Conservation (phyloP, 2,329 filamentous ascomycete species). For the Penicillium crustosum region DNA sequence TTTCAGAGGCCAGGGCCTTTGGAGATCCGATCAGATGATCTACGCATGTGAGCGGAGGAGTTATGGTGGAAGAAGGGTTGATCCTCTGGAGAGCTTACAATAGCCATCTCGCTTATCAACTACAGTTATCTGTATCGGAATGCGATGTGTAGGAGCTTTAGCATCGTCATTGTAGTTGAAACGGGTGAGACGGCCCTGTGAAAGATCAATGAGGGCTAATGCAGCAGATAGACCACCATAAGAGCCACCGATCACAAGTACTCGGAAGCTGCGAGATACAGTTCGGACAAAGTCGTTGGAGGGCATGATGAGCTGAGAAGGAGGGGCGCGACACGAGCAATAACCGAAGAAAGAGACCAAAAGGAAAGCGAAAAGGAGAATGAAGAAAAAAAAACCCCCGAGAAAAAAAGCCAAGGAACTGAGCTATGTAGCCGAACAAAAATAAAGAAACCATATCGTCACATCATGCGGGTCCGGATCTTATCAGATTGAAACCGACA, state of each 20-base stretch:
- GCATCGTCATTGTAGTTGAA: conserved; percentile 32
- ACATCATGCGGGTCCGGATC: conserved; percentile 7
- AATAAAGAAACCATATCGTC: background rate
- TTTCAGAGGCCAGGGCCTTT: conserved; percentile 64
- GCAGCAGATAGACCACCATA: conserved; percentile 69
- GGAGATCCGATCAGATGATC: conserved; percentile 76
- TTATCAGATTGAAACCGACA: conserved; percentile 15
- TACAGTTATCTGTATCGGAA: conserved; percentile 68
- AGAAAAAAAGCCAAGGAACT: background rate
- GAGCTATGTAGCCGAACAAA: background rate
- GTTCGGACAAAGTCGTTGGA: conserved; percentile 28
- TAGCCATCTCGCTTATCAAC: conserved; percentile 82
- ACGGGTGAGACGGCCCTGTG: conserved; percentile 56
- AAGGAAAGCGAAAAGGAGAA: background rate
- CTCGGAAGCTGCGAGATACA: conserved; percentile 41
- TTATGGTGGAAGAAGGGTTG: too few relatives aligned
- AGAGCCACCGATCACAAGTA: conserved; percentile 69
- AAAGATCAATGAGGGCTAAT: conserved; percentile 67
- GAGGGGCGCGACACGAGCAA: background rate
- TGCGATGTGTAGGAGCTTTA: conserved; percentile 37
- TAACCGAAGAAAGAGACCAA: background rate
- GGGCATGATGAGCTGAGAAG: conserved; percentile 21
- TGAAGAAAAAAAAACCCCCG: background rate
- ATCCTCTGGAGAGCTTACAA: conserved; percentile 51
- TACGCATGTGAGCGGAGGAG: conserved; percentile 33